phyloP scores from a whole-genome alignment of 352 stramenopile species.

The Lagenidium giganteum region DNA sequence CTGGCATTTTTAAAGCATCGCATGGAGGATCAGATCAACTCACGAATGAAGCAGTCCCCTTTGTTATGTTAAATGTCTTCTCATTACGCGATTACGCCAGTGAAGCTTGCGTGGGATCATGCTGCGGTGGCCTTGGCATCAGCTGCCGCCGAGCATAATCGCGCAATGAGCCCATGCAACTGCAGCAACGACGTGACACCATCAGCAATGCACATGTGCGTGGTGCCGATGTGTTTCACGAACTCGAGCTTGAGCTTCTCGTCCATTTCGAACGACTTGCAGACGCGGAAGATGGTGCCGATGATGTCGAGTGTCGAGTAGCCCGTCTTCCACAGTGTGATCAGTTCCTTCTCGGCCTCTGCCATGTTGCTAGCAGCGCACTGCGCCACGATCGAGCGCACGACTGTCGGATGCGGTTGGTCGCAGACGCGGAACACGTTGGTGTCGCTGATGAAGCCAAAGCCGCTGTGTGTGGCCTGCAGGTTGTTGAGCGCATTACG shows the following conservation, averaged over 20 bases:
- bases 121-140: constrained; percentile 12
- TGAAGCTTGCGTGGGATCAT: no score
- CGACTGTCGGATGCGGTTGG: constrained; percentile 92
- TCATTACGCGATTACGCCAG: no score
- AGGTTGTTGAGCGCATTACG: constrained; percentile 98
- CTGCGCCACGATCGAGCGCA: constrained; percentile 57
- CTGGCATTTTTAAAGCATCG: constrained; percentile 18
- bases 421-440: constrained; percentile 97
- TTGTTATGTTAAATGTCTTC: no score
- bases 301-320: constrained; percentile 98
- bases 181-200: constrained; percentile 91
- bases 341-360: constrained; percentile 68
- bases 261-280: constrained; percentile 83
- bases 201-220: constrained; percentile 95
- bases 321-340: constrained; percentile 76
- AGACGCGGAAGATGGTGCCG: constrained; percentile 96
- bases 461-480: constrained; percentile 95
- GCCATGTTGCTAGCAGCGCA: constrained; percentile 84
- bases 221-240: constrained; percentile 83
- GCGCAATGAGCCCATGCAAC: constrained; percentile 91
- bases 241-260: constrained; percentile 88
- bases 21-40: not conserved
- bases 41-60: no score
- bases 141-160: constrained; percentile 46
- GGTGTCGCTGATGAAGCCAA: constrained; percentile 93